Evolutionary conservation across 1,139 yeast genomes (phyloP).

Genomic region (Nakaseomyces delphensis): DNA sequence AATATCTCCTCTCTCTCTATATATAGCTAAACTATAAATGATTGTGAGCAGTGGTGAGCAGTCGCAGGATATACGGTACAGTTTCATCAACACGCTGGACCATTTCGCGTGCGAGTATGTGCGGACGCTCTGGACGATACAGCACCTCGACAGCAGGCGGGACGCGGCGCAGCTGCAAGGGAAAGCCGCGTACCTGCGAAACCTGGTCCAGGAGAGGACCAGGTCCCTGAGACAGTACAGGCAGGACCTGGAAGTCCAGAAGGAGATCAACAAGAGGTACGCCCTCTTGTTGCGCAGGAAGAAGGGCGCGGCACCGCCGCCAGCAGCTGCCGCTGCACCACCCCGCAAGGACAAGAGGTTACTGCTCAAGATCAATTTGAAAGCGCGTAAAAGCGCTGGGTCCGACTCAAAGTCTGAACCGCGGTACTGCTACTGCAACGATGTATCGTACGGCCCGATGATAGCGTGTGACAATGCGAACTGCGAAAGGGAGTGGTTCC

Average conservation of each 20-base stretch:
- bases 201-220: constrained; percentile 4
- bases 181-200: constrained; percentile 3
- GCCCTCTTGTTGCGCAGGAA: constrained; percentile 1
- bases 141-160: constrained; percentile 32
- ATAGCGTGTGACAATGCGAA: constrained; percentile 81
- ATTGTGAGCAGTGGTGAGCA: constrained; percentile 2
- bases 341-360: neutral
- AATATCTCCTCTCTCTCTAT: neutral
- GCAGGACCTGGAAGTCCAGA: constrained; percentile 3
- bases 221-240: constrained; percentile 8
- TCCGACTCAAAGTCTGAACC: no score
- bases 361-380: constrained; percentile 15
- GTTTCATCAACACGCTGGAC: constrained; percentile 33
- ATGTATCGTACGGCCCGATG: constrained; percentile 85
- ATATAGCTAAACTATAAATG: neutral
- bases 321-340: neutral
- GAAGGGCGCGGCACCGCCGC: neutral
- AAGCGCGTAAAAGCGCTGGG: constrained; percentile 7
- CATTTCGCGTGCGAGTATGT: constrained; percentile 44
- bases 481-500: constrained; percentile 78
- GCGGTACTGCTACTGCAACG: constrained; percentile 78
- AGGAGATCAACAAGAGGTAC: constrained; percentile 6
- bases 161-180: neutral
- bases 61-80: constrained; percentile 23
- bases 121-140: constrained; percentile 41